phyloP scores from a whole-genome alignment of 345 rosid genomes.

The Citrus mangshanensis region DNA sequence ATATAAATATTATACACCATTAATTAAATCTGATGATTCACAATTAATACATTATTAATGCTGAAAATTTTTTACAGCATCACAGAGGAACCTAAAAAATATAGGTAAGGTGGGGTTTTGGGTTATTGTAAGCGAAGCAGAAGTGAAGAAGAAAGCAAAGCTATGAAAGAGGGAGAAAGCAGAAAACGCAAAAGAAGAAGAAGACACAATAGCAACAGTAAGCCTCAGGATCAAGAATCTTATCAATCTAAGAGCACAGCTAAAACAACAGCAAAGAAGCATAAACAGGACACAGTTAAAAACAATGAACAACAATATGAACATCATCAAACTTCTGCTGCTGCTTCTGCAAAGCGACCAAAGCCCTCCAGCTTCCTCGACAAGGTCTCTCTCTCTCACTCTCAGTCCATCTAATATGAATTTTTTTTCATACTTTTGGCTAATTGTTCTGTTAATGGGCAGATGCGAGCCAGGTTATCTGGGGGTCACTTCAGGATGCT shows the following conservation, averaged over 20 bases:
- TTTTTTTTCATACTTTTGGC: not conserved
- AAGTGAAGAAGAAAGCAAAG: not conserved
- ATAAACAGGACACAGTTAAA: constrained; percentile 6
- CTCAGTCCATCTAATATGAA: not conserved
- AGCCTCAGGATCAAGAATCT: constrained; percentile 18
- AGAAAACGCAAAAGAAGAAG: constrained; percentile 51
- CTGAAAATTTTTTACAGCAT: too few relatives aligned
- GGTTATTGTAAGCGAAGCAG: too few relatives aligned
- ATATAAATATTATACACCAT: too few relatives aligned
- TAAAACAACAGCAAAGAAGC: constrained; percentile 8
- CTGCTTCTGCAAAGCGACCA: constrained; percentile 30
- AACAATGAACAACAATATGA: not conserved
- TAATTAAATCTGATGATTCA: too few relatives aligned
- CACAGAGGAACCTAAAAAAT: too few relatives aligned
- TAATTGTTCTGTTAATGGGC: constrained; percentile 18
- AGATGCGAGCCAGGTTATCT: constrained; percentile 74
- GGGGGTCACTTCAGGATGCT: constrained; percentile 95
- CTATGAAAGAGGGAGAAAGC: constrained; percentile 42
- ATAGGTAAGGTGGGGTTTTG: not conserved
- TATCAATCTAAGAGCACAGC: not conserved
- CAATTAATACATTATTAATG: too few relatives aligned
- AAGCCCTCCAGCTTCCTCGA: constrained; percentile 50
- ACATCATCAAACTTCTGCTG: constrained; percentile 2
- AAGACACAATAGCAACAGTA: not conserved
- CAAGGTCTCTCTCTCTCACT: constrained; percentile 28